Evolutionary conservation across 2,329 filamentous ascomycete species (phyloP), one percentile per base, ranked within the genome.

Genomic region (Phaeosphaeriaceae sp.): DNA sequence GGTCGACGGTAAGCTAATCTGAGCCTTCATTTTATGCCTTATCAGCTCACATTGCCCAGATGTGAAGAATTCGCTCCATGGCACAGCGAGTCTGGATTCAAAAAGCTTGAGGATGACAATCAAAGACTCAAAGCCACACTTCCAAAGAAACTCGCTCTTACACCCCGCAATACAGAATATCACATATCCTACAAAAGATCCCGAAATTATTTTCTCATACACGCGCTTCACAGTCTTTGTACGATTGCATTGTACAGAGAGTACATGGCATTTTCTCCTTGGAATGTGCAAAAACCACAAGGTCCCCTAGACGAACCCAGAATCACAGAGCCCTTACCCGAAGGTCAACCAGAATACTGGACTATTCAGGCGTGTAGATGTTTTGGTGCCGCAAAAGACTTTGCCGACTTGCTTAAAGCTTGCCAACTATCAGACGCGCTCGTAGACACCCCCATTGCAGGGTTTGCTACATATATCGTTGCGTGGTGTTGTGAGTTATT

Each of bases 161-260:
- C 81, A 1, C 74, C 79, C 6, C 78, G 79, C 33, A 89, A 89
- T 64, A 85, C 86, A 35, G 82, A 83, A 59, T 84, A 82, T 18
- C 86, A 89, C 61, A 84, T 88, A 58, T 84, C 83, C 52, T 80
- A 83, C 46, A 80, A 83, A 34, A 83, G 83, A 1, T 83, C 83
- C 1, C 86, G 85, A 37, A 80, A 82, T 6, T 90, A 87, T 62
- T 82, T 86, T 8, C 79, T 87, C 3, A 74, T 90, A 46, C 87
- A 90, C 61, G 84, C 86, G 59, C 79, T 89, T 1, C 81, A 84
- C 50, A 81, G 82, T 1, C 76, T 89, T 2, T 89, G 85, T 64
- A 79, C 82, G 47, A 85, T 90, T 54, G 84, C 88, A 74, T 76
- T 89, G 21, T 84, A 88, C 61, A 79, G 87, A 53, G 86, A 89